A percentile compares a stretch with the other conserved stretches of the same genome.
phyloP scores from a whole-genome alignment of 2,329 filamentous ascomycete genomes.

The Fusarium albidum region DNA sequence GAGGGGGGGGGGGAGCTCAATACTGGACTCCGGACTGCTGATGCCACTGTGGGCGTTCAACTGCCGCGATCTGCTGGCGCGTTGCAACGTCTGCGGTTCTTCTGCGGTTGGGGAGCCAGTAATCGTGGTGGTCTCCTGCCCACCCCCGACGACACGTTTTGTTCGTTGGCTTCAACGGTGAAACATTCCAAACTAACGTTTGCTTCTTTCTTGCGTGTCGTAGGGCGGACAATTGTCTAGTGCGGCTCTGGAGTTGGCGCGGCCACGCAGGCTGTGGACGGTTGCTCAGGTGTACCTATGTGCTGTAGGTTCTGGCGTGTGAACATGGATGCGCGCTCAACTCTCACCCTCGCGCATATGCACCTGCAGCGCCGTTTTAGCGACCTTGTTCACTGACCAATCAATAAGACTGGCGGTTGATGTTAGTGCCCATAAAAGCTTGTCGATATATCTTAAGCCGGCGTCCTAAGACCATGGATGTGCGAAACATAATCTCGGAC shows the following conservation, averaged over 20 bases:
- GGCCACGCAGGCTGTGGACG: constrained; percentile 24
- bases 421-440: constrained; percentile 28
- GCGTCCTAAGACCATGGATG: constrained; percentile 39
- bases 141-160: constrained; percentile 6
- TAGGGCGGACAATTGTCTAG: constrained; percentile 9
- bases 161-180: constrained; percentile 10
- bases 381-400: constrained; percentile 32
- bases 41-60: constrained; percentile 37
- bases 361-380: constrained; percentile 42
- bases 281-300: constrained; percentile 21
- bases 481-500: constrained; percentile 42
- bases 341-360: constrained; percentile 34
- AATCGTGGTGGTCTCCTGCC: constrained; percentile 19
- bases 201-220: constrained; percentile 3
- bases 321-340: constrained; percentile 31
- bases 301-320: constrained; percentile 31
- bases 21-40: constrained; percentile 32
- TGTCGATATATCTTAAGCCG: constrained; percentile 40
- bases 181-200: constrained; percentile 23
- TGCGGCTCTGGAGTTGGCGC: constrained; percentile 24
- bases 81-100: constrained; percentile 37
- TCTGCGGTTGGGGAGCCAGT: constrained; percentile 33
- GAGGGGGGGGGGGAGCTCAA: constrained; percentile 28
- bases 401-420: constrained; percentile 19
- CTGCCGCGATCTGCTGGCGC: constrained; percentile 40